Percentiles rank a stretch among this genome's conserved stretches.
phyloP scores from a whole-genome alignment of 495 filamentous ascomycete genomes.

The Cercophora scortea region DNA sequence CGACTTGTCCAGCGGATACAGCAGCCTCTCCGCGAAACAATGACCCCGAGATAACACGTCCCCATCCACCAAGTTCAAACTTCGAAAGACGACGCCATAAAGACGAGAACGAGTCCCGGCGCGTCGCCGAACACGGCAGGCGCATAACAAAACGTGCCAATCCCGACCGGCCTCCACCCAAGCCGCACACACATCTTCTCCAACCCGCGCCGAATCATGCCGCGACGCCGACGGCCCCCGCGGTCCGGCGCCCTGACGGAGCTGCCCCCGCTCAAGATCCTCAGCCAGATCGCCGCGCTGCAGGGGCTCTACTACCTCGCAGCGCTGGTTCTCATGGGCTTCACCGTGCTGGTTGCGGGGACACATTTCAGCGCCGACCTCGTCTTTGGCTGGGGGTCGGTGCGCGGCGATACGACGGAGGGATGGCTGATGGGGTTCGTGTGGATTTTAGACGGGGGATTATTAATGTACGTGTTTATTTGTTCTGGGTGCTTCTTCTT shows the following conservation, averaged over 20 bases:
- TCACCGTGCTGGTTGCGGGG: slow-evolving; percentile 81
- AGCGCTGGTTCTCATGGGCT: slow-evolving; percentile 71
- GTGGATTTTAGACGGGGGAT: slow-evolving; percentile 70
- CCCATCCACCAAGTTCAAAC: too few relatives aligned
- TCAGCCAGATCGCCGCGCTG: slow-evolving; percentile 79
- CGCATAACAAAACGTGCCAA: too few relatives aligned
- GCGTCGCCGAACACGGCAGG: background rate
- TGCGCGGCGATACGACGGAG: slow-evolving; percentile 82
- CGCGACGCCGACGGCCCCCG: slow-evolving; percentile 67
- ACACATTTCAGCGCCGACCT: slow-evolving; percentile 60
- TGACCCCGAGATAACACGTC: too few relatives aligned
- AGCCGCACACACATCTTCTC: too few relatives aligned
- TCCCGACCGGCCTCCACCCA: too few relatives aligned
- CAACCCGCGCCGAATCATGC: slow-evolving; percentile 36
- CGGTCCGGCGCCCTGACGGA: slow-evolving; percentile 73
- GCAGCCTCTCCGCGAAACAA: too few relatives aligned
- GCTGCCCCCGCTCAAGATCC: slow-evolving; percentile 76
- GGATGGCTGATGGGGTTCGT: slow-evolving; percentile 88
- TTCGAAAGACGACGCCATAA: too few relatives aligned
- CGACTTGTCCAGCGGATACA: too few relatives aligned
- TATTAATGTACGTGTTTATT: slow-evolving; percentile 56
- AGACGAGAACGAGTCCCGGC: background rate
- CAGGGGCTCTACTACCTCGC: slow-evolving; percentile 75
- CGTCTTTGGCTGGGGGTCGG: slow-evolving; percentile 69
- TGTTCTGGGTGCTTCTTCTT: background rate